Percentiles rank a stretch among this genome's conserved stretches.
These are phyloP conservation scores for Silybum marianum DNA, from an alignment of 129 eudicot genomes.

Conservation along the genomic window DNA sequence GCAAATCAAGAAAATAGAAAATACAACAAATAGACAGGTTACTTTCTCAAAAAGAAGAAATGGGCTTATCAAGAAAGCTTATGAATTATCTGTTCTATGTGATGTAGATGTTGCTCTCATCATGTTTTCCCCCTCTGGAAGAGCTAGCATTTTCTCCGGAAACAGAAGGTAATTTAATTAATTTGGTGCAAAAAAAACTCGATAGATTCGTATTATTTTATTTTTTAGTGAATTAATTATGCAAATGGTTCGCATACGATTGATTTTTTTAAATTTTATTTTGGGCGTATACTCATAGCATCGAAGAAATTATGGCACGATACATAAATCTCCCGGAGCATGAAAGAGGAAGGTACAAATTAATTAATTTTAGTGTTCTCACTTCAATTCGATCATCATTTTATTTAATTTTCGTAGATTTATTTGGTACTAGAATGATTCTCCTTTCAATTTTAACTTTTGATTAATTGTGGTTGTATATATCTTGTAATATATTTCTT, in stretches of 20 bases:
- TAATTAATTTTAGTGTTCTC: neutral
- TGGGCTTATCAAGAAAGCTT: constrained; percentile 89
- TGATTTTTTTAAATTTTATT: constrained; percentile 12
- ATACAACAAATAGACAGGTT: constrained; percentile 85
- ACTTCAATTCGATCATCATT: constrained; percentile 3
- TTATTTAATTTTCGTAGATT: neutral
- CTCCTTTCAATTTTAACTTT: neutral
- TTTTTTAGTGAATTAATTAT: neutral
- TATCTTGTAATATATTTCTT: constrained; percentile 2
- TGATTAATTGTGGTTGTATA: neutral
- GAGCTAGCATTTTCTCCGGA: constrained; percentile 77
- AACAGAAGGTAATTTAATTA: constrained; percentile 42
- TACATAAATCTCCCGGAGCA: constrained; percentile 80
- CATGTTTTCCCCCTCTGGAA: constrained; percentile 92
- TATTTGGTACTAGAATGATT: constrained; percentile 10
- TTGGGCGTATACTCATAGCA: constrained; percentile 31
- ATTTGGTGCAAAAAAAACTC: neutral
- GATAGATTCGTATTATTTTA: neutral
- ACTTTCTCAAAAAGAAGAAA: constrained; percentile 91
- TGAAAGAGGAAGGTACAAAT: constrained; percentile 69
- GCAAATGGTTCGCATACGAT: neutral
- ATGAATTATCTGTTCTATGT: constrained; percentile 83
- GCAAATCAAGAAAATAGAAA: constrained; percentile 86
- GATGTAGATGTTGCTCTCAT: constrained; percentile 92
- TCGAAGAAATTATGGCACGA: constrained; percentile 70